Base-by-base conservation (phyloP, 768 basidiomycete species). In the Cystobasidium ongulense region DNA sequence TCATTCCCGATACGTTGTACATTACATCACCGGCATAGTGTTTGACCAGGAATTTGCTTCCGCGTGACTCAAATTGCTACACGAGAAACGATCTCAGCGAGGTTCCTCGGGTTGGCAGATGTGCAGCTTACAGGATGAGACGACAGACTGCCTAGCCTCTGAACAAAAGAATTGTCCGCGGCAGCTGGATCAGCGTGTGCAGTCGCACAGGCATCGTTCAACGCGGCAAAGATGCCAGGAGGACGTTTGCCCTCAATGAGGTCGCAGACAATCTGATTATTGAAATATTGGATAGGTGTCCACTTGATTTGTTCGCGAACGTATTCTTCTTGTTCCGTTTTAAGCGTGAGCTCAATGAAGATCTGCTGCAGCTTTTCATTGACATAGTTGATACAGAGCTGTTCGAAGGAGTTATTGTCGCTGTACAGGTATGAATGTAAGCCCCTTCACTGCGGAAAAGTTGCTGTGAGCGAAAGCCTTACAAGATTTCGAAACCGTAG, bases 371-470 rank as follows among this genome's bases (percentile, higher is more conserved):
- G 86, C 82, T 99, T 99, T 83, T 99, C 96, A 85, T 99, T 99
- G 83, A 98, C 96, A 79, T 99, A 99, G 84, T 99, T 99, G 85
- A 99, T 99, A 84, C 96, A 99, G 23, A 99, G 87, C 82, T 99
- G 93, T 80, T 94, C 92, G 79, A 94, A 93, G 3, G 91, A 92
- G 81, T 95, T 95, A 81, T 93, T 90, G 89, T 93, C 77, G 57
- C 63, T 64, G 57, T 21, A 21, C 67, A 64, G 71, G 0, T 0
- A 38, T 68, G 8, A 25, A 21, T 38, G 15, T 8, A 3, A 4
- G n/a, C 27, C 15, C 11, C 29, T 25, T 63, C 59, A 73, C 33
- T 33, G 41, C 0, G 5, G 0, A 5, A 1, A 43, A 21, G 33
- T 38, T 36, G 25, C 33, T 23, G 31, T 36, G 11, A 5, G 29